These are phyloP conservation scores for Paraleonurus japonicus DNA, from an alignment of 257 asterid species.

Conservation along the genomic window DNA sequence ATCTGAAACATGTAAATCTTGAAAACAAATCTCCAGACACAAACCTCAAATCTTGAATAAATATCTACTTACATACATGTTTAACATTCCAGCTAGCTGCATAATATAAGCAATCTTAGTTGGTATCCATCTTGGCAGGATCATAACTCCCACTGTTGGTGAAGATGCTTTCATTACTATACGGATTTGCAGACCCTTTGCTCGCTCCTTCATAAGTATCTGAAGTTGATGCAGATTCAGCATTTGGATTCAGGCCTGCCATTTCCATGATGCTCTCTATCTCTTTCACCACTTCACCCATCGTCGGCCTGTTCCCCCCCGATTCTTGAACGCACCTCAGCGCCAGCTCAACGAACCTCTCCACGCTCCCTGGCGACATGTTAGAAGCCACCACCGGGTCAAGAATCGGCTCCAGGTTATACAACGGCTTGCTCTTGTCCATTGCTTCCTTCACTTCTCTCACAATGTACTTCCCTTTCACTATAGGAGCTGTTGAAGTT, in stretches of 20 bases:
- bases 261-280: slow-evolving; percentile 69
- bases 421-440: slow-evolving; percentile 60
- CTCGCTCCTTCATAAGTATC: slow-evolving; percentile 52
- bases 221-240: slow-evolving; percentile 80
- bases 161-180: slow-evolving; percentile 64
- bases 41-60: too few species aligned
- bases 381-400: slow-evolving; percentile 65
- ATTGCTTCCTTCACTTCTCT: slow-evolving; percentile 57
- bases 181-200: slow-evolving; percentile 60
- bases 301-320: slow-evolving; percentile 57
- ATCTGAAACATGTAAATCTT: not conserved
- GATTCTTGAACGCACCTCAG: slow-evolving; percentile 62
- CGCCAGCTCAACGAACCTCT: slow-evolving; percentile 69
- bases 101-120: slow-evolving; percentile 32
- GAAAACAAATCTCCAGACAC: not conserved
- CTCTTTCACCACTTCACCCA: slow-evolving; percentile 87
- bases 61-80: too few species aligned
- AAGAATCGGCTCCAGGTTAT: slow-evolving; percentile 57
- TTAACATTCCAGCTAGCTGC: not conserved
- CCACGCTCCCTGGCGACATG: slow-evolving; percentile 50
- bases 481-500: slow-evolving; percentile 69
- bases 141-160: slow-evolving; percentile 50
- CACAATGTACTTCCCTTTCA: slow-evolving; percentile 75
- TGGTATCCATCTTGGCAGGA: slow-evolving; percentile 47
- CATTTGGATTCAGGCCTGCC: slow-evolving; percentile 72